Evolutionary conservation across 2,329 filamentous ascomycete species (phyloP), one percentile per base, ranked within the genome.

Genomic region (Calonectria leucothoes): DNA sequence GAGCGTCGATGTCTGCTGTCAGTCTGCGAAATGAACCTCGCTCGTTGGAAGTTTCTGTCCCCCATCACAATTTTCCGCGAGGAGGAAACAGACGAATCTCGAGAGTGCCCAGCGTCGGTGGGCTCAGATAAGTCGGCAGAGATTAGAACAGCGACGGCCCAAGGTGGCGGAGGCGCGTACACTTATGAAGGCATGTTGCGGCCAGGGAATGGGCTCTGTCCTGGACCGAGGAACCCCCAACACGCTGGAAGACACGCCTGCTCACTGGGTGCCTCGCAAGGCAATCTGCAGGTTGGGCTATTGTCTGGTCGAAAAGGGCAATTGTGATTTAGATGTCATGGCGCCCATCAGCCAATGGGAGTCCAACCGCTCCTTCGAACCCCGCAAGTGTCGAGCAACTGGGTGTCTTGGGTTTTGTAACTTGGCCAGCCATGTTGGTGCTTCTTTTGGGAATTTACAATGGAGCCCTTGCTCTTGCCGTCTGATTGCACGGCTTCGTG

Each of bases 1-100:
- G 78, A 79, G 25, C 76, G 78, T 20, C 51, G 78, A 39, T 68
- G 51, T 55, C 55, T 74, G n/a, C 55, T 74, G n/a, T 74, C 74
- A 11, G 29, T 15, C 12, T 37, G 27, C 14, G 70, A 72, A 42
- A 31, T 20, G 33, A 70, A 75, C 35, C 65, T 76, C 23, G 66
- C 45, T 33, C 66, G 61, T 2, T 72, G 71, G 25, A 66, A 35
- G 66, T 57, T 61, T 48, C 52, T 39, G 29, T 49, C 52, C 51
- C 25, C 66, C 69, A 69, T 72, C n/a, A 4, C 42, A 12, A 12
- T 23, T 23, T 8, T 10, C 4, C 23, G 42, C n/a, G n/a, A 45
- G 48, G 37, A n/a, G 14, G 33, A 42, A 29, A 2, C 7, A 14
- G 8, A 27, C 25, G 39, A 42, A 20, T 39, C 25, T 17, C 2